Base-by-base conservation (phyloP, 805 yeast genomes). In the Candida sphagnicola region DNA sequence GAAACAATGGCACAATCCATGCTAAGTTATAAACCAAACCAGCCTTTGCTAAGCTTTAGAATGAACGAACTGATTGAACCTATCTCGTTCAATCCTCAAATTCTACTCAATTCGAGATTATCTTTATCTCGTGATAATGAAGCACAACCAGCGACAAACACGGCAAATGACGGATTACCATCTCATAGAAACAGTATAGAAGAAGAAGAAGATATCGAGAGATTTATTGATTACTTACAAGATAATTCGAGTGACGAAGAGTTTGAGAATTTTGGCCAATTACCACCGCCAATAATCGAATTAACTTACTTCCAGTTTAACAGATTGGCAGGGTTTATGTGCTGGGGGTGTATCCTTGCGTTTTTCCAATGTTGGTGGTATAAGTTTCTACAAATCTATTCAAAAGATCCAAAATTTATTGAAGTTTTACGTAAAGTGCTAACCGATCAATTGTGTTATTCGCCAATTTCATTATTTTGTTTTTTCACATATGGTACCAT, bases 321-420 rank as follows among this genome's bases (percentile, higher is more conserved):
- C 38, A 72, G 96, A 46, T 75, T 88, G 55, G 72, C 80, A 0
- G 85, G 93, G 5, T 90, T 89, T 54, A 79, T 86, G 67, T 62
- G 76, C 31, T 90, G 97, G 96, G 97, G 98, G 1, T 77, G 85
- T 40, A 53, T 82, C 5, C 75, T 88, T 65, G 83, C 96, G 0
- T 83, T 86, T 53, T 76, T 80, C 34, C 97, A 89, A 61, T 84
- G 85, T 37, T 82, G 81, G 35, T 91, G 99, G 99, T 90, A 91
- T 54, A 74, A 77, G 50, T 77, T 90, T 42, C 70, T 91, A 43
- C 90, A 91, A 53, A 78, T 86, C 46, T 91, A 85, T 58, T 78
- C 83, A 4, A 82, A 80, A 41, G 89, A 85, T 57, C 91, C 93
- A 13, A 78, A 85, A n/a, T 73, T 86, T 43, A 82, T 90, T 2